Evolutionary conservation across 805 yeast species (phyloP), one percentile per base, ranked within the genome.

Genomic region (Kazachstania bromeliacearum): DNA sequence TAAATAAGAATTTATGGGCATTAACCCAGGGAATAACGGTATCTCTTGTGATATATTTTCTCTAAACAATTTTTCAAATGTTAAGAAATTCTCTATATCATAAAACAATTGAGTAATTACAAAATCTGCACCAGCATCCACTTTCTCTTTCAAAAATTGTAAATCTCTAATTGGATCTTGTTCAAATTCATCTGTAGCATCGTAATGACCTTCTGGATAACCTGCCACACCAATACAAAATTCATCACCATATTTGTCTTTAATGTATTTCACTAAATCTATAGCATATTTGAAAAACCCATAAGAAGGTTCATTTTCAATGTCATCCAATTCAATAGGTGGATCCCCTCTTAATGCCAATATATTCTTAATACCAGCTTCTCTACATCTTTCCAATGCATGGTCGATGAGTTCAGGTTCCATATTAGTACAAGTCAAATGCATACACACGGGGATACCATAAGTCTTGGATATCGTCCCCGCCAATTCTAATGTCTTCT

Each of bases 201-300:
- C 31, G 12, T 35, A 40, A 60, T 89, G 96, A 14, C 98, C 98
- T 56, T 89, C 98, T 7, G 98, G 96, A 58, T 89, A 89, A 1
- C 94, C 96, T 2, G 98, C 98, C 12, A 89, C 98, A 41, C 98
- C 98, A 37, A 89, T 68, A 54, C 95, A 83, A 62, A 89, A 89
- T 48, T 77, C 80, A 53, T 83, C 83, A 3, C 85, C 92, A 54
- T 88, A 68, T 33, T 74, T 57, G 36, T 67, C 45, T 46, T 73
- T 75, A 46, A 92, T 88, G 56, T 89, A 88, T 45, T 64, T 71
- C 8, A 92, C 95, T 41, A 92, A 70, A 56, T 92, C 98, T 1
- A 75, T 80, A 1, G 98, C 97, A 53, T 78, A 70, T 43, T 67
- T 64, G 61, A 87, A 88, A n/a, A 39, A 14, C 6, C 71, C 68